A percentile compares a stretch with the other conserved stretches of the same genome.
These are phyloP conservation scores for Talaromyces adpressus DNA, from an alignment of 495 filamentous ascomycete genomes.

Conservation along the genomic window DNA sequence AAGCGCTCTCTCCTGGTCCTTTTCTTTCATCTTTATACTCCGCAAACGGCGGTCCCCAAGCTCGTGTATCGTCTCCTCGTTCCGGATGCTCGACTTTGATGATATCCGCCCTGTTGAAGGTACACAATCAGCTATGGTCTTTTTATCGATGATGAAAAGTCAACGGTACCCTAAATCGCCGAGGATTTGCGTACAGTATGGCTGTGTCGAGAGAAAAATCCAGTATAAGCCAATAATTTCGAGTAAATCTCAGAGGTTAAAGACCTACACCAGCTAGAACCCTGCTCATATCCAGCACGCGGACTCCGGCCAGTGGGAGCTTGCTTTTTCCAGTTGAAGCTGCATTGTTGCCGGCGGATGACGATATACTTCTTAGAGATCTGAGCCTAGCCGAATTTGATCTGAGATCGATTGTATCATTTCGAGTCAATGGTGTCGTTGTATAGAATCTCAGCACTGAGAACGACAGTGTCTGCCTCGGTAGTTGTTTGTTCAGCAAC, in stretches of 20 bases:
- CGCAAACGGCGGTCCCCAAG: slow-evolving; percentile 95
- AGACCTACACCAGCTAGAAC: slow-evolving; percentile 17
- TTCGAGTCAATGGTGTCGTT: not conserved
- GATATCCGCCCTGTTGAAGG: slow-evolving; percentile 69
- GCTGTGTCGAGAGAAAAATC: slow-evolving; percentile 43
- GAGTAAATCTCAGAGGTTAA: not conserved
- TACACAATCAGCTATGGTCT: slow-evolving; percentile 9
- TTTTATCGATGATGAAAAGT: slow-evolving; percentile 7
- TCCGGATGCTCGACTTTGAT: slow-evolving; percentile 96
- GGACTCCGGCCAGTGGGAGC: slow-evolving; percentile 15
- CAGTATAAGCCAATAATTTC: not conserved
- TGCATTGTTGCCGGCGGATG: not conserved
- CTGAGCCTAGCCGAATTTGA: no score
- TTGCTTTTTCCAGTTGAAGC: slow-evolving; percentile 8
- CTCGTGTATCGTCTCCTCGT: slow-evolving; percentile 87
- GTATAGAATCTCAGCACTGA: not conserved
- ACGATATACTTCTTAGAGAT: not conserved
- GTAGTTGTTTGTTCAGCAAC: not conserved
- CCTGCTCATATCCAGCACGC: slow-evolving; percentile 17
- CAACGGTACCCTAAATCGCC: slow-evolving; percentile 84
- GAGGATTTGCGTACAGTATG: slow-evolving; percentile 95
- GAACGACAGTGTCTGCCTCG: not conserved
- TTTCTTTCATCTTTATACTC: slow-evolving; percentile 55
- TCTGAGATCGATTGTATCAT: not conserved
- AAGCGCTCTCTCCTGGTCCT: slow-evolving; percentile 87